These are phyloP conservation scores for Achaetomium macrosporum DNA, from an alignment of 2,329 filamentous ascomycete genomes.

Conservation along the genomic window DNA sequence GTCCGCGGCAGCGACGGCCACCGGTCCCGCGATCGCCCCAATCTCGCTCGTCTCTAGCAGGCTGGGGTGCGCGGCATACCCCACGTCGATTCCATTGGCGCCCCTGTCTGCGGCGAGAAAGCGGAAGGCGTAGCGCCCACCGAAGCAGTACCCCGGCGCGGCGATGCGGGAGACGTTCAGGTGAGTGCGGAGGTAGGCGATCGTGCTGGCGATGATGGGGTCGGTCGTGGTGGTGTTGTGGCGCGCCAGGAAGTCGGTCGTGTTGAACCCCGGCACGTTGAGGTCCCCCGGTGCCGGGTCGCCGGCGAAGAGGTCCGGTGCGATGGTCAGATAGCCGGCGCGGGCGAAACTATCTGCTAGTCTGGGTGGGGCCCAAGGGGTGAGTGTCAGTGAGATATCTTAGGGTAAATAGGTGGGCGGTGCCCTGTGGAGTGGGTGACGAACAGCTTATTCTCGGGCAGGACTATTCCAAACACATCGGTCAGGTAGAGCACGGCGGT, in stretches of 20 bases:
- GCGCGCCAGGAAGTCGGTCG: background rate
- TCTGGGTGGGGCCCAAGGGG: too few relatives aligned
- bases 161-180: constrained; percentile 2
- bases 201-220: constrained; percentile 1
- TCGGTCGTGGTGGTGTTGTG: constrained; percentile 5
- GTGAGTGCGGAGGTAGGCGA: constrained; percentile 1
- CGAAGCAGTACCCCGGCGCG: constrained; percentile 6
- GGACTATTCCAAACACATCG: constrained; percentile 28
- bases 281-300: background rate
- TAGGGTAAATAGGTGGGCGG: too few relatives aligned
- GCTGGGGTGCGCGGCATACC: constrained; percentile 6
- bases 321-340: constrained; percentile 4
- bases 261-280: constrained; percentile 5
- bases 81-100: background rate
- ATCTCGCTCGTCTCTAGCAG: constrained; percentile 3
- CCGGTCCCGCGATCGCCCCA: background rate
- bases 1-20: constrained; percentile 4
- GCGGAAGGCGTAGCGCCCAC: constrained; percentile 8
- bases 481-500: constrained; percentile 26
- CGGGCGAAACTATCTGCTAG: constrained; percentile 8
- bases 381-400: too few relatives aligned
- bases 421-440: too few relatives aligned
- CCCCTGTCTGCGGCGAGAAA: background rate
- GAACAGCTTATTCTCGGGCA: constrained; percentile 26
- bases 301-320: constrained; percentile 6